phyloP scores from a whole-genome alignment of 169 alveolate genomes.

The Plasmodium relictum region DNA sequence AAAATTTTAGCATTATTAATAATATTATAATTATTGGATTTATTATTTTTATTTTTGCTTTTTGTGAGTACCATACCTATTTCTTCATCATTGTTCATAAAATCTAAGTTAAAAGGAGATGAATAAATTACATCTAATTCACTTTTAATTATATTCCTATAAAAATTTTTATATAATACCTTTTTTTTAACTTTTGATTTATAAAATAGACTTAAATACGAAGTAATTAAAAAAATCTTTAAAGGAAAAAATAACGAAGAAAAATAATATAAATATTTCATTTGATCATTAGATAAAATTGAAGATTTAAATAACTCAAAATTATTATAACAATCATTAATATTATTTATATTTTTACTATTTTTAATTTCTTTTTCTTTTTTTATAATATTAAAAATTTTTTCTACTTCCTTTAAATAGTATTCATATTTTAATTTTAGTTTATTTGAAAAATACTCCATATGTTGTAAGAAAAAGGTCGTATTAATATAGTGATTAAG shows the following conservation, averaged over 20 bases:
- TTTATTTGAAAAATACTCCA: slow-evolving; percentile 10
- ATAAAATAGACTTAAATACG: slow-evolving; percentile 39
- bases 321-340: slow-evolving; percentile 10
- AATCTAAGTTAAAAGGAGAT: slow-evolving; percentile 9
- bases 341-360: neutral
- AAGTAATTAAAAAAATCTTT: slow-evolving; percentile 35
- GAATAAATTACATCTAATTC: slow-evolving; percentile 57
- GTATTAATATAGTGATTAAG: neutral
- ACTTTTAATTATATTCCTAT: slow-evolving; percentile 44
- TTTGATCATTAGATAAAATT: slow-evolving; percentile 30
- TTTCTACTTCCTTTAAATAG: slow-evolving; percentile 40
- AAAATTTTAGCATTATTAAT: neutral
- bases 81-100: slow-evolving; percentile 17
- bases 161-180: slow-evolving; percentile 11
- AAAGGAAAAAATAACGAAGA: slow-evolving; percentile 59
- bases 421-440: slow-evolving; percentile 44
- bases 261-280: slow-evolving; percentile 49
- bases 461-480: slow-evolving; percentile 14
- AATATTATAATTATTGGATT: neutral
- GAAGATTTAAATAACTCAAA: slow-evolving; percentile 33
- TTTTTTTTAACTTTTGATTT: slow-evolving; percentile 10
- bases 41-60: neutral
- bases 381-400: slow-evolving; percentile 19
- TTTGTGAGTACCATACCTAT: neutral
- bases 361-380: neutral